phyloP scores from a whole-genome alignment of 1,284 basidiomycete genomes.

The Phaffia rhodozyma region DNA sequence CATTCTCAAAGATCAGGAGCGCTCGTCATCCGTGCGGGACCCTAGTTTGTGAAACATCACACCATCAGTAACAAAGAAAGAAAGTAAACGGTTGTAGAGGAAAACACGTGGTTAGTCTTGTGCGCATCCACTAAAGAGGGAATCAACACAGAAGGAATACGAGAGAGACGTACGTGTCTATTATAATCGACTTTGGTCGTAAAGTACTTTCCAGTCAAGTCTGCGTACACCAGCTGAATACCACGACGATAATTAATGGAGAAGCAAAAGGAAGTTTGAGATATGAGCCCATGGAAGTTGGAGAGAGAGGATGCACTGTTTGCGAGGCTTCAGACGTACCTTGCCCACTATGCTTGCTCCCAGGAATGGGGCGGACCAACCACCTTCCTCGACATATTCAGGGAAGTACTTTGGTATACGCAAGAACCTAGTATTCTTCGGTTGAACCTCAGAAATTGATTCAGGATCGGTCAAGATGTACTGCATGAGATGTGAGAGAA shows the following conservation, averaged over 20 bases:
- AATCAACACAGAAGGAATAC: background rate
- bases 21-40: too few relatives aligned
- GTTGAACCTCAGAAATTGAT: constrained; percentile 42
- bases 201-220: constrained; percentile 30
- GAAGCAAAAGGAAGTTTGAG: background rate
- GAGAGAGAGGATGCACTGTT: background rate
- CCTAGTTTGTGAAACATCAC: too few relatives aligned
- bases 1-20: too few relatives aligned
- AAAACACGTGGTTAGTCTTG: too few relatives aligned
- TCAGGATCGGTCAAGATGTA: constrained; percentile 55
- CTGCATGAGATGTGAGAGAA: constrained; percentile 61
- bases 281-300: background rate
- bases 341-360: constrained; percentile 79
- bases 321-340: constrained; percentile 39
- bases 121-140: background rate
- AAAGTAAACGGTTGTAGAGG: too few relatives aligned
- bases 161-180: constrained; percentile 22
- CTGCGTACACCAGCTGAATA: constrained; percentile 27
- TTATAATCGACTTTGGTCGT: constrained; percentile 36
- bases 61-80: too few relatives aligned
- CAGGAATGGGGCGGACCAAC: constrained; percentile 70
- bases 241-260: background rate
- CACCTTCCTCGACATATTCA: constrained; percentile 73
- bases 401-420: constrained; percentile 85
- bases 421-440: constrained; percentile 52